phyloP scores from a whole-genome alignment of 371 early-diverging fungal genomes.

The Quaeritorhiza haematococci region DNA sequence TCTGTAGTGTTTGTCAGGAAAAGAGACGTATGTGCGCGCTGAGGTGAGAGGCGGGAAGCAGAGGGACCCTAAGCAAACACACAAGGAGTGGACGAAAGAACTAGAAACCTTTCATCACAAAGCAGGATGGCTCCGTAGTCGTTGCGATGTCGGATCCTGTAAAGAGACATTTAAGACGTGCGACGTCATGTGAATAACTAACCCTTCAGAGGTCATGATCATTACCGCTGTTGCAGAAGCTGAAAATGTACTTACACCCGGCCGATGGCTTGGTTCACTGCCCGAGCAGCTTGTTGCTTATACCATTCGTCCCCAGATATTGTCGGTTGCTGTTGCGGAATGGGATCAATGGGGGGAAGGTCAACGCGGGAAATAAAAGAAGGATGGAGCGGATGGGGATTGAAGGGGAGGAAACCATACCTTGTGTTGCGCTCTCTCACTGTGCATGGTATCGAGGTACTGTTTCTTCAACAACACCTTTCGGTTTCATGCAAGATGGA shows the following conservation, averaged over 20 bases:
- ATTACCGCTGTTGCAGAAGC: not conserved
- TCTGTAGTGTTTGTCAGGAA: conserved; percentile 1
- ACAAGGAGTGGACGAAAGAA: not conserved
- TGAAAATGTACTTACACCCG: conserved; percentile 43
- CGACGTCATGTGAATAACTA: too few relatives aligned
- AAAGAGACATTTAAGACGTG: not conserved
- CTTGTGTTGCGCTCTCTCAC: not conserved
- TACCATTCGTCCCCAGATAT: conserved; percentile 73
- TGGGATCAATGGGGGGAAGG: not conserved
- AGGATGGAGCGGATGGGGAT: not conserved
- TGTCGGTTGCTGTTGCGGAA: not conserved
- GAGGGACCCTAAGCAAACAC: not conserved
- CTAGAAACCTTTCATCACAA: conserved; percentile 44
- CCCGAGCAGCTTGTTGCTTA: conserved; percentile 78
- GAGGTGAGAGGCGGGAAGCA: conserved; percentile 1
- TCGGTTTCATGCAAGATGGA: conserved; percentile 45
- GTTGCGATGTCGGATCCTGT: conserved; percentile 78
- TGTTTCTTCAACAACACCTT: conserved; percentile 62
- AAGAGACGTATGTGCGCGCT: not conserved
- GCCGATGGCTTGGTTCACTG: conserved; percentile 94
- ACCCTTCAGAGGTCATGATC: too few relatives aligned
- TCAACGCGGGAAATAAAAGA: not conserved
- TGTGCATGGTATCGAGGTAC: conserved; percentile 48
- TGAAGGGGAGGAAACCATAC: not conserved
- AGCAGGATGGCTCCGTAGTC: conserved; percentile 60